Base-by-base conservation (phyloP, 169 alveolate species). In the Hammondia hammondi region DNA sequence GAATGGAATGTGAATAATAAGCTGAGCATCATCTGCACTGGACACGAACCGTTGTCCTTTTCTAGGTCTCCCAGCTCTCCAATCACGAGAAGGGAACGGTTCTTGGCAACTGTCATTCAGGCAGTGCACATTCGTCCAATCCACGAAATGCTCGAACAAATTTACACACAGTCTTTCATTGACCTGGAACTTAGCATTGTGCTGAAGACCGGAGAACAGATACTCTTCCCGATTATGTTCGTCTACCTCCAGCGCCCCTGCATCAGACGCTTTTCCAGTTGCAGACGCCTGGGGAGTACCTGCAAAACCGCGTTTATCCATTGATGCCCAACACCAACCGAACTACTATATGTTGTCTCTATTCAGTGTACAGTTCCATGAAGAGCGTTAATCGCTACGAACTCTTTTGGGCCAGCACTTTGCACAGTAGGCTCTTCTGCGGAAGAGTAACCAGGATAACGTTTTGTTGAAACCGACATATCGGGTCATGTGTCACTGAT, bases 51-150 rank as follows among this genome's bases (percentile, higher is more conserved):
- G 37, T 48, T 82, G 89, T 14, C 89, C 89, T 45, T 45, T 14
- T 17, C 67, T 14, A 29, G 89, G 56, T 27, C 70, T 35, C 37
- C 57, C 67, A 45, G 89, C 89, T n/a, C 89, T 82, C 67, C 70
- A 45, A 48, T 82, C 89, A 17, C 56, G 56, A 4, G 56, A 45
- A 0, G 89, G 89, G 67, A 82, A 82, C 57, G 89, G 89, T 7
- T 82, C 70, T 2, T 39, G 14, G 89, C 24, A 17, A 67, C 89
- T 82, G 70, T 82, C 70, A 27, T 45, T 45, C 56, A 82, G 37
- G 67, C 89, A 82, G 89, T 82, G 89, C 48, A 82, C 56, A 35
- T 82, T 82, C 89, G 32, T 39, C 89, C 89, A 82, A 19, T 82
- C 89, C 70, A 82, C 89, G 39, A 82, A 82, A 46, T 45, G 37